Evolutionary conservation across 2,329 filamentous ascomycete genomes (phyloP), one percentile per base, ranked within the genome.

Genomic region (Ophiognomonia clavigignenti-juglandacearum): DNA sequence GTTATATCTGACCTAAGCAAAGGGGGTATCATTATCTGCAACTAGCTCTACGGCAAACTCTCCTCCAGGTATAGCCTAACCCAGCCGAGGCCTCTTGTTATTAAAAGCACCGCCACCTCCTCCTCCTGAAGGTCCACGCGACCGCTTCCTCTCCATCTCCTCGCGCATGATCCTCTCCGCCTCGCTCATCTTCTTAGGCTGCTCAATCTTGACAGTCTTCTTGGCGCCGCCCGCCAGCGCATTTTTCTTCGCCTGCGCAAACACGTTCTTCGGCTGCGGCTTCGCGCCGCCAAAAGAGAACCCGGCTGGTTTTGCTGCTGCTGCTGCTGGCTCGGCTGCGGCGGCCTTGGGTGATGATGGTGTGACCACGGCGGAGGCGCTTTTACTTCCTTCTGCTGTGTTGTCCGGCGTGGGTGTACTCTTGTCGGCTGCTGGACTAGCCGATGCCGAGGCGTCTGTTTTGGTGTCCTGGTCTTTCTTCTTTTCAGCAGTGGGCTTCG

Each of bases 161-260:
- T 87, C 85, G 64, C 85, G 88, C 90, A 95, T 96, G 59, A 93
- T 95, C 44, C 85, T 78, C 66, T 92, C 89, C 3, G 84, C 85
- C 61, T 95, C 88, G 58, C 86, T 92, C 78, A 95, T 92, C 59
- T 87, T 93, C 73, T 87, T 89, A 2, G 82, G 83, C 45, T 77
- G 77, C 52, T 81, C 80, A 4, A 78, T 67, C 10, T 72, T 75
- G 26, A 69, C 57, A 1, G 64, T 53, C 62, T 88, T 88, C 65
- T 88, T 88, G 3, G 75, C 69, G 2, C 78, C 75, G 1, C 69
- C 68, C 1, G 65, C 62, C 2, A 88, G 68, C 0, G 83, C 82
- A 54, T 91, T 92, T 69, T 89, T 91, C 60, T 77, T 78, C 6
- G 72, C 71, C 22, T 71, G 68, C 2, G 72, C 70, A 55, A 95